Evolutionary conservation across 2,329 filamentous ascomycete species (phyloP).

Genomic region (Fusarium tanahbumbuense): DNA sequence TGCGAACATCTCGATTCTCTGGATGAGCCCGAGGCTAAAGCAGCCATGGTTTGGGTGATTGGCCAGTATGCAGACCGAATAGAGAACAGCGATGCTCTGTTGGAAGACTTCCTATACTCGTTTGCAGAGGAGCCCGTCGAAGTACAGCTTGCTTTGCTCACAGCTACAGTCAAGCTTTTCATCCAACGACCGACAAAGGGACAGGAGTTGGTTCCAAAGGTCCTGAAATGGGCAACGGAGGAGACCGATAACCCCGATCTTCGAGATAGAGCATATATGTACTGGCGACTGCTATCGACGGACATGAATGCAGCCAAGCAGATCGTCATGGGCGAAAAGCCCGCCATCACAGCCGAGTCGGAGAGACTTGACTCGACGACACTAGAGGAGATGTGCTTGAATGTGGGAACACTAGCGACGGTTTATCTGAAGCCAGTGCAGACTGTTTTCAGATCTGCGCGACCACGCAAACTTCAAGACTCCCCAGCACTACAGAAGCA

Average conservation of each 20-base stretch:
- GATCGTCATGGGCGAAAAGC: conserved; percentile 97
- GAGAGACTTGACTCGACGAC: conserved; percentile 93
- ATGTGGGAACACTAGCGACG: conserved; percentile 94
- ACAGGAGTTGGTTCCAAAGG: conserved; percentile 90
- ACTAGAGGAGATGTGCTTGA: conserved; percentile 96
- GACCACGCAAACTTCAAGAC: conserved; percentile 81
- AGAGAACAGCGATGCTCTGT: conserved; percentile 91
- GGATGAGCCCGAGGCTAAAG: conserved; percentile 97
- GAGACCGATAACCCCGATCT: conserved; percentile 99
- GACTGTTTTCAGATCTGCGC: conserved; percentile 91
- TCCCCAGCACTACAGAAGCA: conserved; percentile 87
- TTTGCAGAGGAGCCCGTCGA: conserved; percentile 96
- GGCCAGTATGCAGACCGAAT: conserved; percentile 98
- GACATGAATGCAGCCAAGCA: conserved; percentile 87
- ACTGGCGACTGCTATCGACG: conserved; percentile 95
- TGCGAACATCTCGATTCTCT: conserved; percentile 97
- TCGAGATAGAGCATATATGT: conserved; percentile 97
- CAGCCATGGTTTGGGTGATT: conserved; percentile 99
- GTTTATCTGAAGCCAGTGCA: conserved; percentile 98
- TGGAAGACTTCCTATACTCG: conserved; percentile 94
- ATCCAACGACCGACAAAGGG: conserved; percentile 96
- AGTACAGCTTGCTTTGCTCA: conserved; percentile 92
- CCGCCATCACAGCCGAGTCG: conserved; percentile 93
- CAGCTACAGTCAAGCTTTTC: conserved; percentile 96
- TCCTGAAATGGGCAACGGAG: conserved; percentile 98